These are phyloP conservation scores for Trichoderma gracile DNA, from an alignment of 2,329 filamentous ascomycete species.

Conservation along the genomic window DNA sequence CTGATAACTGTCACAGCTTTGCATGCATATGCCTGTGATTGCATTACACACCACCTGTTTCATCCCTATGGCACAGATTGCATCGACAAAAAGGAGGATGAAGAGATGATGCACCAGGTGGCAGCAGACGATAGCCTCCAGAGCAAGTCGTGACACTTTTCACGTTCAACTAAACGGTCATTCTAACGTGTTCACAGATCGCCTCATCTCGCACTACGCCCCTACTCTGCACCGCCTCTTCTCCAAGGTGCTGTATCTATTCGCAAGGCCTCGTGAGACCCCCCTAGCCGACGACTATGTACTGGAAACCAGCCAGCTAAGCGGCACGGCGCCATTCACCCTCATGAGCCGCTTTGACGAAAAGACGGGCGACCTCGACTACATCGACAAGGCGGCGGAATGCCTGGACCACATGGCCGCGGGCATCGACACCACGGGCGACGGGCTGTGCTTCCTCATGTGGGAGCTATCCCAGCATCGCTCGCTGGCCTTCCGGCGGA, in stretches of 20 bases:
- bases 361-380: constrained; percentile 49
- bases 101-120: constrained; percentile 67
- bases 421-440: constrained; percentile 71
- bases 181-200: constrained; percentile 45
- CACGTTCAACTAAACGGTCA: rapidly evolving
- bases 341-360: constrained; percentile 60
- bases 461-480: constrained; percentile 66
- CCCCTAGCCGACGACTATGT: constrained; percentile 63
- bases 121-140: constrained; percentile 68
- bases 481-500: constrained; percentile 52
- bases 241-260: constrained; percentile 47
- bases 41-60: constrained; percentile 69
- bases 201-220: constrained; percentile 59
- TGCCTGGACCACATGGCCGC: constrained; percentile 72
- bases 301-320: constrained; percentile 50
- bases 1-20: constrained; percentile 39
- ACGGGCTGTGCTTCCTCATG: constrained; percentile 70
- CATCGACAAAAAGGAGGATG: constrained; percentile 55
- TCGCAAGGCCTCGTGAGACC: constrained; percentile 57
- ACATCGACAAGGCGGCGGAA: constrained; percentile 63
- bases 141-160: constrained; percentile 46
- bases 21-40: constrained; percentile 70
- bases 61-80: constrained; percentile 65
- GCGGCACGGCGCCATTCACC: constrained; percentile 54
- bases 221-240: constrained; percentile 53